Conservation (phyloP, 208 protist genomes). For the Acanthamoeba royreba region DNA sequence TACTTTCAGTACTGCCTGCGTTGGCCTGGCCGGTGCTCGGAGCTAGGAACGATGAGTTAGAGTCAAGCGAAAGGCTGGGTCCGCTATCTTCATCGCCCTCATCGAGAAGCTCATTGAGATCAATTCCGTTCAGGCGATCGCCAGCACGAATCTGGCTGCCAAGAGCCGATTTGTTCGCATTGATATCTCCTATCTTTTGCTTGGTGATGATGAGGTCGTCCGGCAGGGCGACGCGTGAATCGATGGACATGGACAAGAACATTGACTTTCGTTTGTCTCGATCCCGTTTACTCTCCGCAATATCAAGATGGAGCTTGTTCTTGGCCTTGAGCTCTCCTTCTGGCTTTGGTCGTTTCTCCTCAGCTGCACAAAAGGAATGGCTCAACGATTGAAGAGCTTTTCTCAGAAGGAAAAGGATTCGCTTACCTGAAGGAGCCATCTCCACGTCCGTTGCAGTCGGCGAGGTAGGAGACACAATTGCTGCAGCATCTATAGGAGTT, state of each 20-base stretch:
- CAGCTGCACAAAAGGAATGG: too few relatives aligned
- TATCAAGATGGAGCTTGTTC: too few relatives aligned
- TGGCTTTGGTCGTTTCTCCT: not conserved
- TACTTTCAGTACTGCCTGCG: not conserved
- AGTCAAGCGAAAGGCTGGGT: not conserved
- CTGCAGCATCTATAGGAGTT: too few relatives aligned
- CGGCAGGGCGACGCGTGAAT: not conserved
- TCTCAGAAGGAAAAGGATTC: too few relatives aligned
- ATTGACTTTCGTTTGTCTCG: conserved; percentile 4
- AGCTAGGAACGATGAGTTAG: not conserved
- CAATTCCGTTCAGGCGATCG: not conserved
- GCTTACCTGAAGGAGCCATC: too few relatives aligned
- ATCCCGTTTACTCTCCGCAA: not conserved
- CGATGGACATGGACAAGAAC: not conserved
- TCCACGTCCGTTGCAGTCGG: too few relatives aligned
- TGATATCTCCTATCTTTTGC: not conserved
- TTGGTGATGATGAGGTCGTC: conserved; percentile 9
- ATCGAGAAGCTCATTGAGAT: not conserved
- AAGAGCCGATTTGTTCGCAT: not conserved
- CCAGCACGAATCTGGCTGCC: not conserved
- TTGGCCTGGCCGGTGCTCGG: not conserved
- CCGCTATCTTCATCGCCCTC: not conserved
- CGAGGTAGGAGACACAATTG: too few relatives aligned
- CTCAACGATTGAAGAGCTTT: too few relatives aligned
- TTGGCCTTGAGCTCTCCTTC: too few relatives aligned